Evolutionary conservation across 2,329 filamentous ascomycete species (phyloP), one percentile per base, ranked within the genome.

Genomic region (Chaetomium strumarium): DNA sequence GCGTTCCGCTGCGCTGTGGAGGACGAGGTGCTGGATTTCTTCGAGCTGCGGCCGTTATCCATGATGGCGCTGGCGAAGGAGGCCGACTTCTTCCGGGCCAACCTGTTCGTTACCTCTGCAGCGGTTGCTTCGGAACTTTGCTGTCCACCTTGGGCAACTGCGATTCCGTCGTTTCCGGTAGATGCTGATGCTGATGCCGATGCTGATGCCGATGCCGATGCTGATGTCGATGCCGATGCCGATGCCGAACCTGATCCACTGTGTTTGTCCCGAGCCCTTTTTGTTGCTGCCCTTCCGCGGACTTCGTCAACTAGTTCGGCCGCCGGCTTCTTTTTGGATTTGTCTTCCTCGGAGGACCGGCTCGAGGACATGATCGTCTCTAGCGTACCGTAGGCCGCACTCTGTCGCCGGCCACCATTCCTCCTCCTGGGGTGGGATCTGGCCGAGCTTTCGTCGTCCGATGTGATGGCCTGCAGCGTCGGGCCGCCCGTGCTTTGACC

Each of bases 321-420:
- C 0, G 80, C 81, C 1, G 79, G 73, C 62, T 78, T 82, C 66
- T 80, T 83, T 59, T 75, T 79, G n/a, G 75, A 70, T 59, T 75
- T 77, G 39, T 83, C 81, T 57, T 84, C 81, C 20, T 83, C 80
- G 0, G 81, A 84, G 1, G 81, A 84, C 24, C 80, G 75, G 55
- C 81, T 84, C 0, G 79, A 82, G 20, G 80, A 84, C 73, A 84
- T 84, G 62, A 85, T 85, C 0, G 81, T 85, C 61, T 85, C 81
- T 4, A 85, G 66, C 1, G 80, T 84, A 3, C 80, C 79, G 64
- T 84, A 80, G 5, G 81, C 81, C 20, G 72, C 71, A 53, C 77
- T 81, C 49, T 72, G 74, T 39, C 75, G 69, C 37, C 67, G 67
- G 2, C 66, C 68, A 0, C 67, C 68, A 40, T 69, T 70, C 17